A percentile compares a stretch with the other conserved stretches of the same genome.
Evolutionary conservation across 129 eudicot species (phyloP).

Genomic region (Chrysanthemum makinoi): DNA sequence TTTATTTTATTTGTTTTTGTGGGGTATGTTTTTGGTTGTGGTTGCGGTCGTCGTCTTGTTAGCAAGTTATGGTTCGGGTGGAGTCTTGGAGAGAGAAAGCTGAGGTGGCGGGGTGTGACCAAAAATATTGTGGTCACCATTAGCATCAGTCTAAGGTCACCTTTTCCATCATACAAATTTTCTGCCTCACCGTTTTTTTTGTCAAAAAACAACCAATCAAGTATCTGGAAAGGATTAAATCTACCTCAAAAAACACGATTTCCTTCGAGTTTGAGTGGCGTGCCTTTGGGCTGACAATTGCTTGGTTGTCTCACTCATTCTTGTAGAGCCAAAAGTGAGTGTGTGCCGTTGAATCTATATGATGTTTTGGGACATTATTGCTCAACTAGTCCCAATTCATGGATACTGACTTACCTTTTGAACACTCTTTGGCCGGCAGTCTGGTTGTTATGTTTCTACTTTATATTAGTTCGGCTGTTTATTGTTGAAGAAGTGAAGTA

Average conservation of each 20-base stretch:
- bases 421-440: background rate
- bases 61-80: too few relatives aligned
- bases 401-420: background rate
- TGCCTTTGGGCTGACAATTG: background rate
- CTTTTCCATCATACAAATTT: background rate
- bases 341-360: background rate
- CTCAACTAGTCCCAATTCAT: background rate
- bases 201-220: slow-evolving; percentile 7
- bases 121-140: too few relatives aligned
- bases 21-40: too few relatives aligned
- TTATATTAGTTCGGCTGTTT: background rate
- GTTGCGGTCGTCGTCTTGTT: too few relatives aligned
- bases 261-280: background rate
- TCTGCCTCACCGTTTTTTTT: background rate
- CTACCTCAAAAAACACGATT: background rate
- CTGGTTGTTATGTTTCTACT: background rate
- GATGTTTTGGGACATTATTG: background rate
- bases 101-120: too few relatives aligned
- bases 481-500: background rate
- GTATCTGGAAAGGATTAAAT: background rate
- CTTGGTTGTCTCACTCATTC: background rate
- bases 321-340: background rate
- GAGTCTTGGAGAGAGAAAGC: too few relatives aligned
- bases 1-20: too few relatives aligned
- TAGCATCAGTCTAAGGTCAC: background rate